Evolutionary conservation across 2,329 filamentous ascomycete genomes (phyloP), one percentile per base, ranked within the genome.

Genomic region (Penicillium sp.): DNA sequence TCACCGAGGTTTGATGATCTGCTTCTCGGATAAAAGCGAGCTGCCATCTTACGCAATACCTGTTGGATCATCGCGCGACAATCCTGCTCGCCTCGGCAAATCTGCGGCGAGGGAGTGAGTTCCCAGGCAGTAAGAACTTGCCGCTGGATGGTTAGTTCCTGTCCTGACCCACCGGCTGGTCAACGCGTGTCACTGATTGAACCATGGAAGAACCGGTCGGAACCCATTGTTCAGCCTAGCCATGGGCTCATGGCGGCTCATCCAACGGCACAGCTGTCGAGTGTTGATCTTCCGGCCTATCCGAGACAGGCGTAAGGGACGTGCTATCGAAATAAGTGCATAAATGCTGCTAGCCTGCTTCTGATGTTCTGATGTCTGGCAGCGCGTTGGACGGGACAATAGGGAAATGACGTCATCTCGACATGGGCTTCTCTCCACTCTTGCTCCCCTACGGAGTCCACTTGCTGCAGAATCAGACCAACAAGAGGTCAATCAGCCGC

Each of bases 31-130:
- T 6, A 44, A 36, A 54, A 50, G 37, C 47, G 40, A 31, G 36
- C 24, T 33, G 22, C 22, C 36, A 51, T 50, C 27, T 61, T 57
- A 64, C 62, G 62, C 59, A 63, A 64, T 62, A 44, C 11, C 47
- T 13, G 33, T 51, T 24, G 16, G 63, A 62, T 65, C 61, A 57
- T 59, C 61, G n/a, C 46, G 36, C 46, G 40, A 59, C 53, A 57
- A 54, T 27, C 61, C 44, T 46, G 47, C 50, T 60, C 55, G 57
- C 39, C 33, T 55, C 43, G 46, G 37, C 43, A 35, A 59, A 54
- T 56, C 50, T 59, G 50, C 58, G 54, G 39, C 57, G 13, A 18
- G 54, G 59, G 56, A 60, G 24, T 31, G 22, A 4, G 18, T n/a
- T 19, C 22, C 50, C 41, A 53, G 39, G 50, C 60, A 62, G 64